These are phyloP conservation scores for Neurospora sp. DNA, from an alignment of 495 filamentous ascomycete species.

Conservation along the genomic window DNA sequence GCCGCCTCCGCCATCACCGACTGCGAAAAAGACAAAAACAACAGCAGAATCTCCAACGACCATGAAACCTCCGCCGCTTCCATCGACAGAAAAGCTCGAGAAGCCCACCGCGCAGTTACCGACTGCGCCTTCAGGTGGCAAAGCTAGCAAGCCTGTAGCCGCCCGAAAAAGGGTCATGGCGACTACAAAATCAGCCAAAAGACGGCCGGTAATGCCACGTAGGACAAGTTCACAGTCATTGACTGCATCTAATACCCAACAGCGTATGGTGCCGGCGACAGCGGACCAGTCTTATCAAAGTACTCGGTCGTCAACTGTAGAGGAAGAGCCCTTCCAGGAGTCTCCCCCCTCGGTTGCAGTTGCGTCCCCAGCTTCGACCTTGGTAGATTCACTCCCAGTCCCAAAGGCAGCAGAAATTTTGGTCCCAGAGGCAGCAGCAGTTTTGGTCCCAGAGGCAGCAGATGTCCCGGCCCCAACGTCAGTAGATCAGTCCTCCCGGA, in stretches of 20 bases:
- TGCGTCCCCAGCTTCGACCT: neutral
- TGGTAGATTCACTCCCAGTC: neutral
- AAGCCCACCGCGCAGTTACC: neutral
- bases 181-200: slow-evolving; percentile 22
- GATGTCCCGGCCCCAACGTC: neutral
- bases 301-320: slow-evolving; percentile 1
- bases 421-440: neutral
- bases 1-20: slow-evolving; percentile 12
- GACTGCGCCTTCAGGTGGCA: neutral
- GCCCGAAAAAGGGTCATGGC: slow-evolving; percentile 28
- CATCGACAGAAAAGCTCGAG: neutral
- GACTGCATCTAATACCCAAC: slow-evolving; percentile 13
- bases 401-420: neutral
- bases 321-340: neutral
- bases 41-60: neutral
- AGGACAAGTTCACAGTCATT: slow-evolving; percentile 35
- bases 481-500: neutral
- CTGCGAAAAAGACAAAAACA: neutral
- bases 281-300: slow-evolving; percentile 6
- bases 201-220: slow-evolving; percentile 28
- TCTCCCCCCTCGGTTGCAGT: neutral
- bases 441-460: neutral
- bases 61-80: slow-evolving; percentile 17
- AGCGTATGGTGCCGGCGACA: slow-evolving; percentile 2
- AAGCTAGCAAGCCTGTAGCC: neutral